phyloP scores from a whole-genome alignment of 75 land plant genomes.

The Cupressus sempervirens region DNA sequence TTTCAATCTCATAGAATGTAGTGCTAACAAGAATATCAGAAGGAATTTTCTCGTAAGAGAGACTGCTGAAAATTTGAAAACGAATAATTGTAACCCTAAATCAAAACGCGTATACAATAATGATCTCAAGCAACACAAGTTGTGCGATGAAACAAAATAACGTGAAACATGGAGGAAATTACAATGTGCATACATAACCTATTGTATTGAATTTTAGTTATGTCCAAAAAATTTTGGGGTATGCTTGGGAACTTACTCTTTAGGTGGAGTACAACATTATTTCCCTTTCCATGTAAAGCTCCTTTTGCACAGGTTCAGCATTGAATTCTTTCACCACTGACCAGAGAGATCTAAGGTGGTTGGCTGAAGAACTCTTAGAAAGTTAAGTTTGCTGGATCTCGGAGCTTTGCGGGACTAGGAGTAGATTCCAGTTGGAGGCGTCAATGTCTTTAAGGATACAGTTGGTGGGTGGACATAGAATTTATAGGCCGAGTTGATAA shows the following conservation, averaged over 20 bases:
- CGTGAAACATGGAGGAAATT: background rate
- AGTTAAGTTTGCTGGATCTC: too few species aligned
- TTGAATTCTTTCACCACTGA: constrained; percentile 46
- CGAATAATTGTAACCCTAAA: background rate
- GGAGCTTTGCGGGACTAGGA: too few species aligned
- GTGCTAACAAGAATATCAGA: too few species aligned
- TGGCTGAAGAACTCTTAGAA: too few species aligned
- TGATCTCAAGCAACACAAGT: background rate
- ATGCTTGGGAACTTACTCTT: constrained; percentile 56
- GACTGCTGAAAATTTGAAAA: too few species aligned
- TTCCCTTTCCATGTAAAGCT: constrained; percentile 26
- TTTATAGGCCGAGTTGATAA: constrained; percentile 66
- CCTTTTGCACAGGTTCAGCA: constrained; percentile 32
- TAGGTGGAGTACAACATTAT: constrained; percentile 34
- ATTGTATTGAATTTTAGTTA: constrained; percentile 59
- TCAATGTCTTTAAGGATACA: too few species aligned
- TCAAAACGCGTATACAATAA: background rate
- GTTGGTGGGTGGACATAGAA: too few species aligned
- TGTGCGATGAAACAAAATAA: background rate
- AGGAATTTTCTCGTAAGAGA: too few species aligned
- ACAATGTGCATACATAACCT: constrained; percentile 30
- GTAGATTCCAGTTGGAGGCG: too few species aligned
- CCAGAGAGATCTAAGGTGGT: constrained; percentile 58
- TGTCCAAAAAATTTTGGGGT: constrained; percentile 64
- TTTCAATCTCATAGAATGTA: too few species aligned